Evolutionary conservation across 2,329 filamentous ascomycete species (phyloP).

Genomic region (Escovopsis weberi): DNA sequence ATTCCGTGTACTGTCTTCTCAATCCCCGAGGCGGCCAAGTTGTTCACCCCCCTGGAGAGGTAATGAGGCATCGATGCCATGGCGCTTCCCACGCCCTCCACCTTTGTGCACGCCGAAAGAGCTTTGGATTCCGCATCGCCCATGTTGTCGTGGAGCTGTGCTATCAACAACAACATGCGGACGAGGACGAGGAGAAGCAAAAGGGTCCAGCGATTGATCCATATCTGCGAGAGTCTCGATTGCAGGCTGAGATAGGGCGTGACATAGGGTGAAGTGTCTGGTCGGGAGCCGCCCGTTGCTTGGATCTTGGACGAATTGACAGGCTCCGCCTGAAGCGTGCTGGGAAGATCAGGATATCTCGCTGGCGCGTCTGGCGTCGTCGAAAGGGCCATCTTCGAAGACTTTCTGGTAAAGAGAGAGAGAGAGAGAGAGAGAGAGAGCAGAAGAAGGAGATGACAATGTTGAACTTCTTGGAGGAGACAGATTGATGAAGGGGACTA

Average conservation of each 20-base stretch:
- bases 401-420: slow-evolving; percentile 14
- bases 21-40: slow-evolving; percentile 65
- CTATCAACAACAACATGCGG: slow-evolving; percentile 63
- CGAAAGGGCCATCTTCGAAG: slow-evolving; percentile 22
- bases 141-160: slow-evolving; percentile 58
- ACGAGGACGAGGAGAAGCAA: slow-evolving; percentile 74
- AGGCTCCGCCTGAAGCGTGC: slow-evolving; percentile 22
- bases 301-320: slow-evolving; percentile 20
- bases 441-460: background rate
- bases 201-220: slow-evolving; percentile 96
- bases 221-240: slow-evolving; percentile 83
- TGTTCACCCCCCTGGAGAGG: slow-evolving; percentile 77
- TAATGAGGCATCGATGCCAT: slow-evolving; percentile 99
- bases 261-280: slow-evolving; percentile 51
- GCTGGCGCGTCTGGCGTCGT: slow-evolving; percentile 17
- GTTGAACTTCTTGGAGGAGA: background rate
- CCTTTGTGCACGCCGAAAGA: slow-evolving; percentile 75
- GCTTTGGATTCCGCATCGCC: slow-evolving; percentile 65
- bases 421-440: background rate
- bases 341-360: slow-evolving; percentile 23
- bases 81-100: slow-evolving; percentile 82
- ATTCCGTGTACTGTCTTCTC: slow-evolving; percentile 68
- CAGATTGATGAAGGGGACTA: slow-evolving; percentile 5
- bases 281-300: slow-evolving; percentile 17
- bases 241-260: slow-evolving; percentile 88